A percentile compares a stretch with the other conserved stretches of the same genome.
phyloP scores from a whole-genome alignment of 2,329 filamentous ascomycete genomes.

The Gaeumannomyces tritici region DNA sequence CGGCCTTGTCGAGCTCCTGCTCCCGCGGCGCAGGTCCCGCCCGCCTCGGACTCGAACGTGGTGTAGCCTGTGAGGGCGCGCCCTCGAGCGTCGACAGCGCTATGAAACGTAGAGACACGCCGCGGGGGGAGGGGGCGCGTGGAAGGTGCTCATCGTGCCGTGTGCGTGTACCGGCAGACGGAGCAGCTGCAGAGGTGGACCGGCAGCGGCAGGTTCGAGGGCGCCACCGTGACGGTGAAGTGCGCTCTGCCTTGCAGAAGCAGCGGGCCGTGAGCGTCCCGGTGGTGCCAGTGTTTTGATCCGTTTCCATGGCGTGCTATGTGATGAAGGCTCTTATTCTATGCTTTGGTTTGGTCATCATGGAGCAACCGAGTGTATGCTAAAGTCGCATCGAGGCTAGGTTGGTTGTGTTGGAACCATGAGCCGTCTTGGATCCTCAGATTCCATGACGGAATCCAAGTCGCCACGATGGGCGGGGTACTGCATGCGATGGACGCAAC shows the following conservation, averaged over 20 bases:
- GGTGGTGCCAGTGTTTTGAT: neutral
- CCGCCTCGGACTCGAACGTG: slow-evolving; percentile 8
- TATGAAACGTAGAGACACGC: slow-evolving; percentile 26
- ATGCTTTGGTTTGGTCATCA: no score
- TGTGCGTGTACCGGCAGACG: slow-evolving; percentile 31
- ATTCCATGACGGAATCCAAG: no score
- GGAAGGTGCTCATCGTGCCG: slow-evolving; percentile 31
- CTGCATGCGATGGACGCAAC: neutral
- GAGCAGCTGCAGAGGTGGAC: slow-evolving; percentile 36
- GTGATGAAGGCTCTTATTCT: no score
- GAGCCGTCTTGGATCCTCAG: no score
- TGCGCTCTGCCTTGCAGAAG: slow-evolving; percentile 32
- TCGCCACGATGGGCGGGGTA: no score
- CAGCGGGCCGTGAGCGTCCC: slow-evolving; percentile 34
- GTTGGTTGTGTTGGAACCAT: no score
- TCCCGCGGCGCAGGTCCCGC: slow-evolving; percentile 8
- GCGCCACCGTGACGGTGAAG: slow-evolving; percentile 29
- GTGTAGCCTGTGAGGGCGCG: slow-evolving; percentile 27
- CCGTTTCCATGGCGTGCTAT: no score
- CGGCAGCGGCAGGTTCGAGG: slow-evolving; percentile 26
- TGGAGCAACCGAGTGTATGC: no score
- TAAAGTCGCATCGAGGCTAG: no score
- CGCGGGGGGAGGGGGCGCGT: slow-evolving; percentile 23
- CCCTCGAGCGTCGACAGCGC: slow-evolving; percentile 23
- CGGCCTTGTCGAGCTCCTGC: no score